phyloP scores from a whole-genome alignment of 345 rosid species.

The Microthlaspi erraticum region DNA sequence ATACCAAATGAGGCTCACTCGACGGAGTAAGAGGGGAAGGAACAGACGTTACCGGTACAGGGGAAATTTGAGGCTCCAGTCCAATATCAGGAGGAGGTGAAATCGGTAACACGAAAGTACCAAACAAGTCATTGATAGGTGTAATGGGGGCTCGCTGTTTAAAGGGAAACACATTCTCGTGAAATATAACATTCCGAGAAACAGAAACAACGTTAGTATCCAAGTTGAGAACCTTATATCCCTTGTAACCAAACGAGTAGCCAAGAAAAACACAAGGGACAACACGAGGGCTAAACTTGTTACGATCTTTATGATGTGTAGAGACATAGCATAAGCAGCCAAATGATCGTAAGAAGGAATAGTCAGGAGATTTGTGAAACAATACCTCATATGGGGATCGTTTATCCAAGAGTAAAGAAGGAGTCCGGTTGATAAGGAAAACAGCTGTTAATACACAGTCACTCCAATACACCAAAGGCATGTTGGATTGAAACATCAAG shows the following conservation, averaged over 20 bases:
- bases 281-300: background rate
- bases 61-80: too few relatives aligned
- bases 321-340: background rate
- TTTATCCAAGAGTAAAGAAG: background rate
- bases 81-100: too few relatives aligned
- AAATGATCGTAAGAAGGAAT: background rate
- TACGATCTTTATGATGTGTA: background rate
- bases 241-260: background rate
- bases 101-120: too few relatives aligned
- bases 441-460: background rate
- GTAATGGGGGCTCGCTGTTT: too few relatives aligned
- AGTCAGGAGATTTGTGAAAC: background rate
- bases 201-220: background rate
- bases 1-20: too few relatives aligned
- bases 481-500: background rate
- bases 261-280: background rate
- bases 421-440: background rate
- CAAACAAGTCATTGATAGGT: too few relatives aligned
- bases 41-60: too few relatives aligned
- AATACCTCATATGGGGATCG: background rate
- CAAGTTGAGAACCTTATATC: background rate
- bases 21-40: too few relatives aligned
- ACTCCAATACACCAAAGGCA: background rate
- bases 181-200: background rate
- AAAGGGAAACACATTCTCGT: background rate